Percentiles rank a stretch among this genome's conserved stretches.
Conservation (phyloP, 1,139 yeast genomes). For the Geotrichum reessii region DNA sequence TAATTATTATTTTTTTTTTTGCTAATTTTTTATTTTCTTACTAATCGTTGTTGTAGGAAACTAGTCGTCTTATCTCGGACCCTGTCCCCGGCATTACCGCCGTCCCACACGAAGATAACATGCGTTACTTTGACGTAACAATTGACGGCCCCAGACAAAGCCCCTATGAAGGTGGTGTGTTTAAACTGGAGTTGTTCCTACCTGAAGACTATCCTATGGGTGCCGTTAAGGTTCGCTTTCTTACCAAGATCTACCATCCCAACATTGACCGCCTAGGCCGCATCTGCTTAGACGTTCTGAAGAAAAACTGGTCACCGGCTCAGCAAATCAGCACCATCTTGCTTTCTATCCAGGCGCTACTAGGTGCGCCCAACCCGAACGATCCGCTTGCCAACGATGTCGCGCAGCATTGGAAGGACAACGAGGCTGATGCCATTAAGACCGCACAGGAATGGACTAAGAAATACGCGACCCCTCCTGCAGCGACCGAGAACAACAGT, state of each 20-base stretch:
- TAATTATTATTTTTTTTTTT: background rate
- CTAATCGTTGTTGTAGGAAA: slow-evolving; percentile 58
- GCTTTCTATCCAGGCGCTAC: slow-evolving; percentile 83
- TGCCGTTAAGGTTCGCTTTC: slow-evolving; percentile 88
- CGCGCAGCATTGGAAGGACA: slow-evolving; percentile 91
- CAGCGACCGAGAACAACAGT: background rate
- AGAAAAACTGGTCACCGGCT: slow-evolving; percentile 93
- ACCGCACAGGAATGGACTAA: slow-evolving; percentile 89
- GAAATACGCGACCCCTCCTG: slow-evolving; percentile 46
- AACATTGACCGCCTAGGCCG: slow-evolving; percentile 93
- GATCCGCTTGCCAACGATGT: slow-evolving; percentile 98
- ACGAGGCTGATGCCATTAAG: slow-evolving; percentile 70
- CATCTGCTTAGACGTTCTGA: slow-evolving; percentile 89
- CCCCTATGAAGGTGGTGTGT: slow-evolving; percentile 75
- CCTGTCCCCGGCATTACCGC: slow-evolving; percentile 97
- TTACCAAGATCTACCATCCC: slow-evolving; percentile 93
- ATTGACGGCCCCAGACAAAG: slow-evolving; percentile 87
- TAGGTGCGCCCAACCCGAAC: slow-evolving; percentile 96
- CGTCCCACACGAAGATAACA: slow-evolving; percentile 84
- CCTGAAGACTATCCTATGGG: slow-evolving; percentile 93
- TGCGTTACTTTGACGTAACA: slow-evolving; percentile 82
- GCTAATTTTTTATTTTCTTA: background rate
- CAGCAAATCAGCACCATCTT: slow-evolving; percentile 91
- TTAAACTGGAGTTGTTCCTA: slow-evolving; percentile 67
- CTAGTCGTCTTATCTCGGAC: slow-evolving; percentile 83